These are phyloP conservation scores for Rosa multiflora DNA, from an alignment of 306 rosid genomes.

Conservation along the genomic window DNA sequence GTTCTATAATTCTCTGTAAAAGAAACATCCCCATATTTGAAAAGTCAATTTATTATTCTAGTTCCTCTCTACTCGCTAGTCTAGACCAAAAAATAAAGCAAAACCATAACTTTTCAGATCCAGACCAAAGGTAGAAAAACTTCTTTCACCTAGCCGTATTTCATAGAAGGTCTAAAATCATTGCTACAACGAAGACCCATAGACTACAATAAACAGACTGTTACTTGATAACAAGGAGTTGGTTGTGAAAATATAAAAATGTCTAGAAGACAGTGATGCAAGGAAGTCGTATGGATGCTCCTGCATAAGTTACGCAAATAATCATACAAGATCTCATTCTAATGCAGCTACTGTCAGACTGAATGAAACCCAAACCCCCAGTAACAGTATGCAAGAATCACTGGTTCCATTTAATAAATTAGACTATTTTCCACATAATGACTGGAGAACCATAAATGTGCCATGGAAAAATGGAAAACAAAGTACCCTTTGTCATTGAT, in stretches of 20 bases:
- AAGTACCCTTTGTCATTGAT: conserved; percentile 6
- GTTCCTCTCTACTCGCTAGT: not conserved
- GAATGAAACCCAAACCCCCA: not conserved
- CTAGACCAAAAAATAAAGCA: too few species aligned
- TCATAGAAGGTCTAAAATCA: not conserved
- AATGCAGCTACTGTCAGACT: not conserved
- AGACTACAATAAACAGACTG: too few species aligned
- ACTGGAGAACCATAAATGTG: not conserved
- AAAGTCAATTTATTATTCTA: too few species aligned
- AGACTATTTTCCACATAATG: not conserved
- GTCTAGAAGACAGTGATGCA: too few species aligned
- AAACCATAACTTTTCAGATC: not conserved
- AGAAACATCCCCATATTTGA: not conserved
- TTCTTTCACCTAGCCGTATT: not conserved
- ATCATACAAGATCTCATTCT: not conserved
- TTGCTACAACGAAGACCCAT: not conserved
- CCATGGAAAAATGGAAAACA: not conserved
- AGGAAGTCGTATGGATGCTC: too few species aligned
- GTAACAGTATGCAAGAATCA: not conserved
- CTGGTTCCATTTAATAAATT: not conserved
- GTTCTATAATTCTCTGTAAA: not conserved
- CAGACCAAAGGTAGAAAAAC: not conserved
- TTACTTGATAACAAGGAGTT: too few species aligned
- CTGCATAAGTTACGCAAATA: not conserved
- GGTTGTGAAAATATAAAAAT: too few species aligned